Evolutionary conservation across 805 yeast species (phyloP).

Genomic region (Cyberlindnera saturnus): DNA sequence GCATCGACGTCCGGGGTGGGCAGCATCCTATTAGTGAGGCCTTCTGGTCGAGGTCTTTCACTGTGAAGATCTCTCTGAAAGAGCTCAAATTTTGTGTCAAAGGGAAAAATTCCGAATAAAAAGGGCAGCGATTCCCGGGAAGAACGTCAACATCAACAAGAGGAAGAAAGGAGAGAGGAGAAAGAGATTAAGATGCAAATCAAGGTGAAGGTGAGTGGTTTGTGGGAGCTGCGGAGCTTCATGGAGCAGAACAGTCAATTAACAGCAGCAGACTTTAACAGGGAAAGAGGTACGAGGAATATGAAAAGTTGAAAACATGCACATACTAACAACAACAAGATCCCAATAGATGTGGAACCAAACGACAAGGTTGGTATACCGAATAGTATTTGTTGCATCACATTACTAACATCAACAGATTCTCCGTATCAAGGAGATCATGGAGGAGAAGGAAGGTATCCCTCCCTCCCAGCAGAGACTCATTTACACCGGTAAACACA

Average conservation of each 20-base stretch:
- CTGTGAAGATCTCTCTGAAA: background rate
- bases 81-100: background rate
- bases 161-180: too few species aligned
- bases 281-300: slow-evolving; percentile 57
- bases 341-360: slow-evolving; percentile 69
- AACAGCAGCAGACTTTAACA: slow-evolving; percentile 47
- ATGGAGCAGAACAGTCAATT: slow-evolving; percentile 1
- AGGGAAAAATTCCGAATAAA: too few species aligned
- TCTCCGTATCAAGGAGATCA: slow-evolving; percentile 75
- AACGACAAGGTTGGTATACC: slow-evolving; percentile 41
- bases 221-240: background rate
- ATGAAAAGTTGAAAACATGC: background rate
- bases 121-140: too few species aligned
- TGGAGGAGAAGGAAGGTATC: slow-evolving; percentile 95
- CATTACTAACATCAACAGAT: slow-evolving; percentile 34
- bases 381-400: background rate
- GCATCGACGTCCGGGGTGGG: slow-evolving; percentile 69
- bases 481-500: slow-evolving; percentile 84
- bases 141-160: too few species aligned
- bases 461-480: slow-evolving; percentile 95
- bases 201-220: slow-evolving; percentile 48
- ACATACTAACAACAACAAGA: slow-evolving; percentile 28
- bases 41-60: background rate
- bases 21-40: slow-evolving; percentile 41
- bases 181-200: slow-evolving; percentile 42